A percentile compares a stretch with the other conserved stretches of the same genome.
phyloP scores from a whole-genome alignment of 78 protist genomes.

The Dictyostelium intermedium region DNA sequence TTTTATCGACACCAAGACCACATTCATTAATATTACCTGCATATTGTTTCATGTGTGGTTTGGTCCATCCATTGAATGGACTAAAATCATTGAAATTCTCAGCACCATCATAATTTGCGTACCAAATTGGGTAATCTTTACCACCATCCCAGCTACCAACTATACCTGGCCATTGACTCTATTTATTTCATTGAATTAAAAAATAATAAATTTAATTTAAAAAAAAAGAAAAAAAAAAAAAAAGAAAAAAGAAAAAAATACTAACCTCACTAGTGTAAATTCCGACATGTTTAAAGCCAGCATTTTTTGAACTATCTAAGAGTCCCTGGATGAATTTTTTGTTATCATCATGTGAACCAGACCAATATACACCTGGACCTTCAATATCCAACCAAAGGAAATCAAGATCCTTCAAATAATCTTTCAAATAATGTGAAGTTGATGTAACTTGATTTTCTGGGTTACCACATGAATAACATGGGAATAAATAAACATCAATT shows the following conservation, averaged over 20 bases:
- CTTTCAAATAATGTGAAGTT: not conserved
- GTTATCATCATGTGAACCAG: not conserved
- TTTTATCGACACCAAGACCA: slow-evolving; percentile 38
- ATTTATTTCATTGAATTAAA: not conserved
- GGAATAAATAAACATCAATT: slow-evolving; percentile 73
- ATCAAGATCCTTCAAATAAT: not conserved
- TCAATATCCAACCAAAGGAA: slow-evolving; percentile 81
- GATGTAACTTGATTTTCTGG: slow-evolving; percentile 27
- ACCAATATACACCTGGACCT: slow-evolving; percentile 68
- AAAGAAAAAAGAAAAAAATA: not conserved
- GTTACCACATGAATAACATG: slow-evolving; percentile 60
- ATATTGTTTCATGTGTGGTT: slow-evolving; percentile 82
- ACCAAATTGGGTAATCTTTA: slow-evolving; percentile 34
- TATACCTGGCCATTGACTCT: slow-evolving; percentile 66
- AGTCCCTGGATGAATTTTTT: slow-evolving; percentile 31
- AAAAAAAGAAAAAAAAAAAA: too few relatives aligned
- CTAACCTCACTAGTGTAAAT: slow-evolving; percentile 49
- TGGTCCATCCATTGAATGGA: slow-evolving; percentile 67
- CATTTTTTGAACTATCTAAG: not conserved
- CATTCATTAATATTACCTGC: slow-evolving; percentile 5
- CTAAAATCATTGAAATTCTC: slow-evolving; percentile 73
- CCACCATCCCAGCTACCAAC: slow-evolving; percentile 62
- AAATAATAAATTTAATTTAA: too few relatives aligned
- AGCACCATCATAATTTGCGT: slow-evolving; percentile 53
- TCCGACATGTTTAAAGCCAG: slow-evolving; percentile 60